phyloP scores from a whole-genome alignment of 768 basidiomycete genomes.

The Suillus decipiens region DNA sequence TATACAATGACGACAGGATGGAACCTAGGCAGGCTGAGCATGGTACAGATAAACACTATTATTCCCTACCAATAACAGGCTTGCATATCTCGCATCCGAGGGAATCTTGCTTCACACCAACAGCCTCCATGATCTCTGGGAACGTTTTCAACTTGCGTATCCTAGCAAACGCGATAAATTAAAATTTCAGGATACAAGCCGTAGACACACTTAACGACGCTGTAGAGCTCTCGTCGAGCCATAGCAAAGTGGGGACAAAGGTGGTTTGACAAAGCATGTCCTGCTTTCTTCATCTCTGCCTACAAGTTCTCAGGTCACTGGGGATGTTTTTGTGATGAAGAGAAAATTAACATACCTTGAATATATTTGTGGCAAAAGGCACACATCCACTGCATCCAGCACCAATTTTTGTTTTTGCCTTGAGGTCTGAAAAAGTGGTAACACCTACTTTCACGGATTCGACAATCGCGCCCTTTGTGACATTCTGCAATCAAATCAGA shows the following conservation, averaged over 20 bases:
- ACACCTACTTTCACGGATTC: conserved; percentile 52
- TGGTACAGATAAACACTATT: neutral
- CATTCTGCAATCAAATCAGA: conserved; percentile 43
- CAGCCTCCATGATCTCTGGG: conserved; percentile 49
- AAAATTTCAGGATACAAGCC: neutral
- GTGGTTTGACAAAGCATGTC: conserved; percentile 55
- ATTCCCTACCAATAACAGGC: conserved; percentile 53
- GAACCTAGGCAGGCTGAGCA: conserved; percentile 21
- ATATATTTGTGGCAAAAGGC: conserved; percentile 49
- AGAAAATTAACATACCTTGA: conserved; percentile 30
- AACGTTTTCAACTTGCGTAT: conserved; percentile 63
- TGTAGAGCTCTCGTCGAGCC: conserved; percentile 68
- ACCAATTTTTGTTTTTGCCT: conserved; percentile 67
- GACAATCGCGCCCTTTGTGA: conserved; percentile 58
- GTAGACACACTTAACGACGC: conserved; percentile 47
- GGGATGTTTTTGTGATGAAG: neutral
- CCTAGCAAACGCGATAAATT: conserved; percentile 26
- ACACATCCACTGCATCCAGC: conserved; percentile 77
- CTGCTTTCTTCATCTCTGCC: conserved; percentile 68
- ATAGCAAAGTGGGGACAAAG: conserved; percentile 68
- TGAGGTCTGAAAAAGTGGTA: conserved; percentile 53
- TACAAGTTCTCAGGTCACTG: conserved; percentile 32
- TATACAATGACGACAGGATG: conserved; percentile 53
- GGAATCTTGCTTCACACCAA: conserved; percentile 47
- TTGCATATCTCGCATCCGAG: conserved; percentile 77